Conservation (phyloP, 305 asterid species). For the Fraxinus latifolia region DNA sequence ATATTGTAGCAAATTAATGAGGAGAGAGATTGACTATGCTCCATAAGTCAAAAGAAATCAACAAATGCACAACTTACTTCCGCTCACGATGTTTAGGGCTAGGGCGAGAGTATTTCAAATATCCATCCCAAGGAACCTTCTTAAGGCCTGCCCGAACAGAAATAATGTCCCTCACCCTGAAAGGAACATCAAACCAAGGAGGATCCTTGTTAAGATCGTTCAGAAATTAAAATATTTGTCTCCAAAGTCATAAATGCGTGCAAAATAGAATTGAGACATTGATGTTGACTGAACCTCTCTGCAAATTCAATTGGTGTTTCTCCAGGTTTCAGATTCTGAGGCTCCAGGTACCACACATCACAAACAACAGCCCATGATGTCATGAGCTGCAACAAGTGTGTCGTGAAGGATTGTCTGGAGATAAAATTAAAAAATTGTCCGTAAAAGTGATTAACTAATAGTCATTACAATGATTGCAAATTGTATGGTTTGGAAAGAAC, state of each 20-base stretch:
- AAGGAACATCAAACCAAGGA: conserved; percentile 20
- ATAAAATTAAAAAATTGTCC: conserved; percentile 6
- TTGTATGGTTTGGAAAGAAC: neutral
- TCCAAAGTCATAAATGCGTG: neutral
- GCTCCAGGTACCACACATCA: conserved; percentile 97
- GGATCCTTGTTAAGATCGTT: neutral
- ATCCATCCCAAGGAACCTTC: conserved; percentile 99
- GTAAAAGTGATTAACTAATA: neutral
- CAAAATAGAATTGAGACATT: conserved; percentile 1
- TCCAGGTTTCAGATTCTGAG: conserved; percentile 86
- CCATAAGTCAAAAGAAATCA: neutral
- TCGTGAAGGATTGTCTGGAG: conserved; percentile 63
- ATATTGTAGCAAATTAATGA: neutral
- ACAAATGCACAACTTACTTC: conserved; percentile 55
- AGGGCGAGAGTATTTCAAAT: conserved; percentile 91
- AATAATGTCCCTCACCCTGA: conserved; percentile 88
- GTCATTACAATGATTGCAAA: neutral
- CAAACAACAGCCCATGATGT: conserved; percentile 97
- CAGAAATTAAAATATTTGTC: neutral
- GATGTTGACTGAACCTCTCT: conserved; percentile 38
- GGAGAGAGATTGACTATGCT: neutral
- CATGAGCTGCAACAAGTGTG: conserved; percentile 67
- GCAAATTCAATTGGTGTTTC: conserved; percentile 95
- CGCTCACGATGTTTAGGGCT: conserved; percentile 88
- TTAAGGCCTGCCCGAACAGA: conserved; percentile 92